Conservation (phyloP, 2,329 filamentous ascomycete genomes). For the Leptographium procerum region DNA sequence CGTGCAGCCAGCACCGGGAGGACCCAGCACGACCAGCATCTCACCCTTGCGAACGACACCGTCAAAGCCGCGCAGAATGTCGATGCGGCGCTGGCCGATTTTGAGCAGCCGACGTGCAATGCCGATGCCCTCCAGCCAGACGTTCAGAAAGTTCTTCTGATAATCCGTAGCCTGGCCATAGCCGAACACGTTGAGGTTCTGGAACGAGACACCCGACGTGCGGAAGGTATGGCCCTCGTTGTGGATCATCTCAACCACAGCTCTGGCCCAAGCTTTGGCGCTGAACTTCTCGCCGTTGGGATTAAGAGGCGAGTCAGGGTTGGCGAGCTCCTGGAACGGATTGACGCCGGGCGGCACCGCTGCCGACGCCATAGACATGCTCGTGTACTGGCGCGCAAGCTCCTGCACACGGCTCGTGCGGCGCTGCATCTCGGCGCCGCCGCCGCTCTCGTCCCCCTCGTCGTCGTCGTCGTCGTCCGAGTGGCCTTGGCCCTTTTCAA, state of each 20-base stretch:
- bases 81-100: conserved; percentile 43
- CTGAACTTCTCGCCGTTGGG: conserved; percentile 38
- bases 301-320: conserved; percentile 34
- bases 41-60: conserved; percentile 59
- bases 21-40: conserved; percentile 65
- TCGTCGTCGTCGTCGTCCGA: conserved; percentile 19
- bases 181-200: conserved; percentile 57
- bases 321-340: conserved; percentile 31
- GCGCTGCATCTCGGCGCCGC: conserved; percentile 34
- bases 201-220: conserved; percentile 53
- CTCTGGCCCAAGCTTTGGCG: conserved; percentile 47
- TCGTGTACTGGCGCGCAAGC: conserved; percentile 45
- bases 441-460: conserved; percentile 24
- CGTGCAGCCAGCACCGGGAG: conserved; percentile 64
- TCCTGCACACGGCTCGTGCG: conserved; percentile 41
- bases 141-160: conserved; percentile 54
- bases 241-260: conserved; percentile 40
- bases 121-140: conserved; percentile 40
- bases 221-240: conserved; percentile 44
- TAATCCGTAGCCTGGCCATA: conserved; percentile 59
- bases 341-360: conserved; percentile 24
- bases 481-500: conserved; percentile 14
- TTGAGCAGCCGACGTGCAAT: conserved; percentile 39
- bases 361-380: conserved; percentile 26
- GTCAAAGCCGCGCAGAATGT: conserved; percentile 58